Evolutionary conservation across 1,284 basidiomycete species (phyloP), one percentile per base, ranked within the genome.

Genomic region (Omphalotus olearius): DNA sequence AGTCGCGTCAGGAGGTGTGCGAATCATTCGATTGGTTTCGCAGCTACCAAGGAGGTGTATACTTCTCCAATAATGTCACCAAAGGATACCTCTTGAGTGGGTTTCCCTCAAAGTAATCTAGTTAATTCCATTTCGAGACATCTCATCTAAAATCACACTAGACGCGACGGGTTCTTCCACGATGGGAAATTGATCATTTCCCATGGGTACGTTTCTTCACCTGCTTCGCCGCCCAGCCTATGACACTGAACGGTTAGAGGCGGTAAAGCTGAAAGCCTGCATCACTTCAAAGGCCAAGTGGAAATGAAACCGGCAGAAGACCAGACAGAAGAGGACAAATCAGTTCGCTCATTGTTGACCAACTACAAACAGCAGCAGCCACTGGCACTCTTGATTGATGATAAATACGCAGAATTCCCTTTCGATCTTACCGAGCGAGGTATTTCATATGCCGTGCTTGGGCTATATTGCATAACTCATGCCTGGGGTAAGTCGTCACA

Each of bases 1-100:
- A 91, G 88, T 84, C 86, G 20, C 79, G 88, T 40, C 88, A 90
- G 68, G 88, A 91, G 66, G 73, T 91, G 1, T 90, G 88, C 66
- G 88, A 91, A 64, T 75, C 82, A 1, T 79, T 84, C 42, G 78
- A 82, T 17, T 84, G 80, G 75, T 91, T 91, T 64, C 75, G 84
- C 38, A 80, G 77, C 57, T 90, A 87, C 61, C 88, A 91, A 65
- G 71, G 86, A 10, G 88, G 88, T 4, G 88, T 91, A 3, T 91
- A 91, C 63, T 79, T 73, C 51, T 65, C 67, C 26, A 71, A 80
- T n/a, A 76, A 80, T 51, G 66, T 78, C 23, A 85, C 77, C 7
- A 82, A 79, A 62, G 88, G 88, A 1, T 91, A 91, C 61, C 73
- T 91, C 25, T 69, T 91, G 25, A 78, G 87, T 28, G 86, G 74